Evolutionary conservation across 805 yeast genomes (phyloP).

Genomic region (Metschnikowia vanudenii): DNA sequence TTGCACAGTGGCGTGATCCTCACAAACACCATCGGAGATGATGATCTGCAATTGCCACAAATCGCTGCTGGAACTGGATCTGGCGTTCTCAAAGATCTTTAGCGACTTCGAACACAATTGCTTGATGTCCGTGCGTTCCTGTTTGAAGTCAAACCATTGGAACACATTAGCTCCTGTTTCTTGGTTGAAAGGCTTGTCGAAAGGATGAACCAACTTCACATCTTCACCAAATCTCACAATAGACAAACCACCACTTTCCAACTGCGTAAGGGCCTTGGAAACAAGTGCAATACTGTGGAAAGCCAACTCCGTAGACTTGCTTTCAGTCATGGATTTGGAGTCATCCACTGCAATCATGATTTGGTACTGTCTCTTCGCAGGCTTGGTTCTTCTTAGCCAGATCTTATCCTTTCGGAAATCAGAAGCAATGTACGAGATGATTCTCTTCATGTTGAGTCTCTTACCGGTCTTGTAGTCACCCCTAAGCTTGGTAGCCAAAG

Average conservation of each 20-base stretch:
- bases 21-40: slow-evolving; percentile 95
- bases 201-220: slow-evolving; percentile 82
- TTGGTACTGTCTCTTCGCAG: slow-evolving; percentile 95
- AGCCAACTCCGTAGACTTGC: slow-evolving; percentile 85
- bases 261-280: slow-evolving; percentile 86
- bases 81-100: slow-evolving; percentile 64
- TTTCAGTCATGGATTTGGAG: slow-evolving; percentile 95
- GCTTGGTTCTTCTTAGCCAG: slow-evolving; percentile 96
- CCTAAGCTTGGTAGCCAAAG: slow-evolving; percentile 87
- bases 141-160: slow-evolving; percentile 88
- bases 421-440: slow-evolving; percentile 96
- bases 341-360: slow-evolving; percentile 97
- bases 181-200: slow-evolving; percentile 77
- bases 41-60: slow-evolving; percentile 93
- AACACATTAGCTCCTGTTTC: slow-evolving; percentile 83
- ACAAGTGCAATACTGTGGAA: slow-evolving; percentile 93
- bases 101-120: slow-evolving; percentile 71
- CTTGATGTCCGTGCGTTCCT: slow-evolving; percentile 80
- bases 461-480: slow-evolving; percentile 99
- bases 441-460: slow-evolving; percentile 93
- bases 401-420: slow-evolving; percentile 97
- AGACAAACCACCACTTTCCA: slow-evolving; percentile 91
- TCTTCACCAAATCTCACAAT: slow-evolving; percentile 87
- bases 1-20: slow-evolving; percentile 81
- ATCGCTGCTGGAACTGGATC: slow-evolving; percentile 49